A percentile compares a stretch with the other conserved stretches of the same genome.
Conservation (phyloP, 1,284 basidiomycete species). For the Sporisorium sorghi region DNA sequence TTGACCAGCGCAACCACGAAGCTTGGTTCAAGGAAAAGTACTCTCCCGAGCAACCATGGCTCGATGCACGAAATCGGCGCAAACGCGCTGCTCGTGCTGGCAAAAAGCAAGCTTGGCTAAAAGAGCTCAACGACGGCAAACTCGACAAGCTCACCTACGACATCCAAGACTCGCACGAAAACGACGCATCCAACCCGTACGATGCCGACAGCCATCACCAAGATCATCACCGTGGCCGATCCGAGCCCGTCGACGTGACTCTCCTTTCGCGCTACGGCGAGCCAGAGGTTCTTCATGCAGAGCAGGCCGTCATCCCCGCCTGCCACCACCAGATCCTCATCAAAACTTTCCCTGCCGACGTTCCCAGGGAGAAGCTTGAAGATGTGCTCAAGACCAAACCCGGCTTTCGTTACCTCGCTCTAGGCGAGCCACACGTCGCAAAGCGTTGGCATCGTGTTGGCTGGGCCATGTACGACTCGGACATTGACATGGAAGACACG, state of each 20-base stretch:
- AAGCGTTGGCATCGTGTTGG: conserved; percentile 60
- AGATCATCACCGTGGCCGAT: conserved; percentile 27
- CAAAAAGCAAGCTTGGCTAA: conserved; percentile 57
- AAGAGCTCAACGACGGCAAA: conserved; percentile 54
- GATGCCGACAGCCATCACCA: conserved; percentile 9
- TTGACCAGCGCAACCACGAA: conserved; percentile 52
- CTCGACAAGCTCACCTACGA: conserved; percentile 61
- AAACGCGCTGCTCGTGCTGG: conserved; percentile 54
- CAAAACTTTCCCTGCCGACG: conserved; percentile 55
- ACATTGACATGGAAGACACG: conserved; percentile 52
- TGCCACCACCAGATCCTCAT: conserved; percentile 59
- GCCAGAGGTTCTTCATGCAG: conserved; percentile 30
- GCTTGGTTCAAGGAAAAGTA: conserved; percentile 67
- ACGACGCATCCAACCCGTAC: conserved; percentile 8
- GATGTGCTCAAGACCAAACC: conserved; percentile 45
- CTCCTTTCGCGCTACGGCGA: conserved; percentile 50
- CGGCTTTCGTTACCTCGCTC: conserved; percentile 62
- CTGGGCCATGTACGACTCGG: conserved; percentile 62
- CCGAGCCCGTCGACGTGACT: conserved; percentile 34
- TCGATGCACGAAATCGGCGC: conserved; percentile 34
- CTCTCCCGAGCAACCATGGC: conserved; percentile 37
- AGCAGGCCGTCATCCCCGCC: conserved; percentile 53
- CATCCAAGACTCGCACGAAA: conserved; percentile 24
- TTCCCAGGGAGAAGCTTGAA: conserved; percentile 53
- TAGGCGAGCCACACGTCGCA: conserved; percentile 61